Conservation (phyloP, 2,329 filamentous ascomycete species). For the Fusarium nanum region DNA sequence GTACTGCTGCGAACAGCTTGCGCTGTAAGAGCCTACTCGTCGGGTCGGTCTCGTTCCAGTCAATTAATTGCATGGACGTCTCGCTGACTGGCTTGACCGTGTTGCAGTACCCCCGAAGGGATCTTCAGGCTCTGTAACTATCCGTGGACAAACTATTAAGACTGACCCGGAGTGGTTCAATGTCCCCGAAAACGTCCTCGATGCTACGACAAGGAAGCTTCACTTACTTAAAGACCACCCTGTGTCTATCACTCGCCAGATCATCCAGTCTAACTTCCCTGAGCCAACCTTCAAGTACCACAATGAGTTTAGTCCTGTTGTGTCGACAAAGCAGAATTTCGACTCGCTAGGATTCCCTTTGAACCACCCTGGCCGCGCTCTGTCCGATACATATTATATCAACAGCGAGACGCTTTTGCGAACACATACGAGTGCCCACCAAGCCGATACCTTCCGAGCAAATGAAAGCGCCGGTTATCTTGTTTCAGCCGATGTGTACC, state of each 20-base stretch:
- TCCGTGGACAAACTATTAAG: conserved; percentile 70
- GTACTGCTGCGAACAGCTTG: conserved; percentile 39
- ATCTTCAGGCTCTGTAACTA: conserved; percentile 56
- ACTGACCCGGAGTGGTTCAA: conserved; percentile 85
- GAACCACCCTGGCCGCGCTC: conserved; percentile 87
- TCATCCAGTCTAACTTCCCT: conserved; percentile 92
- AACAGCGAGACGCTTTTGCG: conserved; percentile 85
- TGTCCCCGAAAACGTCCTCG: conserved; percentile 78
- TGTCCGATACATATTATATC: conserved; percentile 95
- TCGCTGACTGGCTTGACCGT: conserved; percentile 37
- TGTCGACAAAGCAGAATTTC: conserved; percentile 89
- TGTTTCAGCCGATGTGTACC: conserved; percentile 93
- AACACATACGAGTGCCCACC: conserved; percentile 95
- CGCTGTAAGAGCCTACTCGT: conserved; percentile 43
- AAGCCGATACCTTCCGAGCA: conserved; percentile 81
- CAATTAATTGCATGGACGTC: conserved; percentile 21
- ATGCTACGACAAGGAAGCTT: conserved; percentile 79
- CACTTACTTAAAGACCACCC: conserved; percentile 94
- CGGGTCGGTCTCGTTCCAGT: conserved; percentile 39
- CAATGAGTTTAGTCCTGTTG: conserved; percentile 83
- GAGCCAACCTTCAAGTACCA: conserved; percentile 78
- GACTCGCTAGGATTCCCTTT: conserved; percentile 92
- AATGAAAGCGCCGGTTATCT: conserved; percentile 84
- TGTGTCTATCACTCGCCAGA: conserved; percentile 86
- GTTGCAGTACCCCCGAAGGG: conserved; percentile 40